Evolutionary conservation across 768 basidiomycete genomes (phyloP), one percentile per base, ranked within the genome.

Genomic region (Crucibulum laeve): DNA sequence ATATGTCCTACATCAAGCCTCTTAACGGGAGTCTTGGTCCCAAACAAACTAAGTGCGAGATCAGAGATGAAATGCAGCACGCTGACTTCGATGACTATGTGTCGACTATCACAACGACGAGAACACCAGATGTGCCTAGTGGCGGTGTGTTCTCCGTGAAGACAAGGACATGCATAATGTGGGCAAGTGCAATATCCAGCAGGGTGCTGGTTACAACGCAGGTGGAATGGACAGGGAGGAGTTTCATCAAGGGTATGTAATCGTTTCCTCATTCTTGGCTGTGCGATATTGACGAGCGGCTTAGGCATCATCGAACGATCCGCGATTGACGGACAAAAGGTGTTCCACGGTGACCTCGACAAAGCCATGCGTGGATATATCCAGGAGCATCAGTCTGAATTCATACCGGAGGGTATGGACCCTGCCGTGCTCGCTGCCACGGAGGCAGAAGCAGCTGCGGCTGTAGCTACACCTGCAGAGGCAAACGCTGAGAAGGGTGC

Each of bases 1-100:
- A 91, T 50, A 92, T 94, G 82, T 91, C 91, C 21, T 99, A 98
- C 64, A 94, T 97, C 68, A 97, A 95, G 60, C 94, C 93, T 0
- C 69, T 99, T 23, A 81, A 77, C 49, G 93, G 79, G 1, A 81
- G 83, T 43, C 78, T 99, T 23, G 96, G 96, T 0, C 96, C 95
- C 1, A 95, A 82, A 59, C 88, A 91, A 62, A 92, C 94, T 13
- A 95, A 94, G 60, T 99, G 96, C 68, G 90, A 97, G 65, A 83
- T 98, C 45, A 76, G 77, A 38, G 95, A 99, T 56, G 92, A 96
- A 67, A 80, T 76, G 42, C 70, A 81, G 26, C 71, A 85, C 57
- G 76, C 77, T 51, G 91, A 98, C 55, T 87, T 85, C 53, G 91
- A 97, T 32, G 77, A 91, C 47, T 88, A 85, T 51, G 76, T 93